phyloP scores from a whole-genome alignment of 2,329 filamentous ascomycete species.

The Beauveria sp. region DNA sequence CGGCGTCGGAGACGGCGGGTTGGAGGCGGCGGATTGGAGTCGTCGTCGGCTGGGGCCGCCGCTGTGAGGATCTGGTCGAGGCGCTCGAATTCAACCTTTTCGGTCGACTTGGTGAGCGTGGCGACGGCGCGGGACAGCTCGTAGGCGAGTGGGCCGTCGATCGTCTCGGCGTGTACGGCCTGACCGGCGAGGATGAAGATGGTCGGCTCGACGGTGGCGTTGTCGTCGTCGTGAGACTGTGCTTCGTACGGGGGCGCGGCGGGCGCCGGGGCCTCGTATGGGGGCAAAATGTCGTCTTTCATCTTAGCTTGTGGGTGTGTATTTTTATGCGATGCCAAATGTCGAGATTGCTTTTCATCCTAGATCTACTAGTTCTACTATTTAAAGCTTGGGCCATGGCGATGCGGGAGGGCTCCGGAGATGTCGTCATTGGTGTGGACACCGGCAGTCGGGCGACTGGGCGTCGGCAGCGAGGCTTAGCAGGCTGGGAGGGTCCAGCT shows the following conservation, averaged over 20 bases:
- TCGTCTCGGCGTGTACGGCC: not conserved
- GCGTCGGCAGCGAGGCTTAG: not conserved
- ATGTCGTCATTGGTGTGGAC: not conserved
- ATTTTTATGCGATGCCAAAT: not conserved
- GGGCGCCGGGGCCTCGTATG: not conserved
- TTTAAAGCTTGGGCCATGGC: not conserved
- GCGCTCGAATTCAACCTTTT: not conserved
- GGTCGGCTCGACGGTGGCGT: not conserved
- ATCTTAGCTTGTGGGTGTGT: not conserved
- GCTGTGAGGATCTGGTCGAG: not conserved
- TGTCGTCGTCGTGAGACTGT: not conserved
- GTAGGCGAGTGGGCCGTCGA: not conserved
- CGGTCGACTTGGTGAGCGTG: not conserved
- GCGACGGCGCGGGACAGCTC: not conserved
- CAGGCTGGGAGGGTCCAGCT: not conserved
- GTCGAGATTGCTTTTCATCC: not conserved
- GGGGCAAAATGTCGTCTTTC: not conserved
- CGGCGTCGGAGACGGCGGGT: not conserved
- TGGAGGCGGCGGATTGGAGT: too few species aligned
- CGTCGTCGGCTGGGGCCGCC: not conserved
- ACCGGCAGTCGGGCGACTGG: not conserved
- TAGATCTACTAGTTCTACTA: not conserved
- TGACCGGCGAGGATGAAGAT: conserved; percentile 1
- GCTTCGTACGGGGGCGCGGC: not conserved
- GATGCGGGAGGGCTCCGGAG: too few species aligned